Conservation (phyloP, 2,329 filamentous ascomycete species). For the Fusarium protoensiforme region DNA sequence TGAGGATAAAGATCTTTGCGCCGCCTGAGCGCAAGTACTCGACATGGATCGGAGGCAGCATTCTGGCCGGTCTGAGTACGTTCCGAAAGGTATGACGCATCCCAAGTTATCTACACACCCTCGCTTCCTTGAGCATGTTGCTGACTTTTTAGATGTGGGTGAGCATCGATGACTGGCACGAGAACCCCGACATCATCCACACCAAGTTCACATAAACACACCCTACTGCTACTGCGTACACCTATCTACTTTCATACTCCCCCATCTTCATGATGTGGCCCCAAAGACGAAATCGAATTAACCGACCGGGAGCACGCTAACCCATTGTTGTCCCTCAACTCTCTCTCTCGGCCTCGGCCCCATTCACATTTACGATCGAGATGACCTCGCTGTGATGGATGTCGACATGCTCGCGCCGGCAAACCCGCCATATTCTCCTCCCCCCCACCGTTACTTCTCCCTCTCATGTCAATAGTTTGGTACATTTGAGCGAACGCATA, state of each 20-base stretch:
- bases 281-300: conserved; percentile 19
- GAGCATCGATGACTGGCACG: conserved; percentile 99
- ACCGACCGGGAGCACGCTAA: conserved; percentile 3
- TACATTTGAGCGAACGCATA: conserved; percentile 27
- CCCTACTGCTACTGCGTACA: background rate
- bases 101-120: background rate
- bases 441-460: conserved; percentile 1
- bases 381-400: conserved; percentile 30
- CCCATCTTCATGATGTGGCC: conserved; percentile 22
- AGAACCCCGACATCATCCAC: conserved; percentile 99
- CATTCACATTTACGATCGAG: conserved; percentile 31
- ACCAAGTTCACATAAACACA: conserved; percentile 85
- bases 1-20: conserved; percentile 99
- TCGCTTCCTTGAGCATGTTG: background rate
- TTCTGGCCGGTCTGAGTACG: conserved; percentile 94
- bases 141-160: conserved; percentile 88
- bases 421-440: conserved; percentile 17
- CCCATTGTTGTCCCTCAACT: background rate
- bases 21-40: conserved; percentile 98
- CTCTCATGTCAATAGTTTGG: background rate
- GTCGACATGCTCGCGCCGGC: conserved; percentile 13
- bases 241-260: background rate
- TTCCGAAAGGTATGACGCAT: conserved; percentile 85
- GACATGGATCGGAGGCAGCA: conserved; percentile 98
- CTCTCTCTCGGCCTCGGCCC: background rate